Evolutionary conservation across 441 rosid species (phyloP), one percentile per base, ranked within the genome.

Genomic region (Theobroma grandiflorum): DNA sequence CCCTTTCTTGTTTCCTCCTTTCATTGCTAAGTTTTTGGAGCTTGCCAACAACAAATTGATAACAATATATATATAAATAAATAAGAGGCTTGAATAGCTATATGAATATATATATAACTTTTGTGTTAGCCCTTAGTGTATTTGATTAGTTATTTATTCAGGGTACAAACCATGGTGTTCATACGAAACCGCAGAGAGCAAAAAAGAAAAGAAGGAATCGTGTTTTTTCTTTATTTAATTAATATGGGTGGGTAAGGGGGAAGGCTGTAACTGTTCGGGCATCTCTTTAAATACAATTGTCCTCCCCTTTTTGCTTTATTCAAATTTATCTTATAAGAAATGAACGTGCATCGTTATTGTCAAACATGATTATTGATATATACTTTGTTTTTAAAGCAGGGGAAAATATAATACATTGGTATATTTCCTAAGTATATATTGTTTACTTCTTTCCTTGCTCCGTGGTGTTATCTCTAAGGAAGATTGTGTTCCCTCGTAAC

Each of bases 301-400:
- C 1, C 20, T 22, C 31, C 38, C 5, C 47, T 69, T 2, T 33
- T 5, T 47, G 16, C 18, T 70, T 49, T 63, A 26, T 26, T 2
- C 4, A 64, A 35, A 15, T 70, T 7, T 4, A 49, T 70, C 22
- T 49, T 31, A 50, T 50, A 33, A 71, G 43, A 71, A 50, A 22
- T 50, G 59, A 31, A 71, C 59, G 74, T 71, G 74, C 58, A 71
- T 33, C 40, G 74, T 71, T 43, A 71, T 71, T 49, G 74, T 71
- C 59, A 49, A 20, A 26, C 55, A 68, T 68, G 55, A 45, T 68
- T 22, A 22, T 43, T 0, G 0, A 22, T 6, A 22, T 42, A 40
- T 42, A 42, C 52, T 42, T 67, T n/a, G 14, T 2, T 40, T 45
- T 67, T n/a, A 42, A 67, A 67, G 33, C 52, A 9, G 47, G 8